These are phyloP conservation scores for Tylopilus plumbeoviolaceoides DNA, from an alignment of 768 basidiomycete genomes.

Conservation along the genomic window DNA sequence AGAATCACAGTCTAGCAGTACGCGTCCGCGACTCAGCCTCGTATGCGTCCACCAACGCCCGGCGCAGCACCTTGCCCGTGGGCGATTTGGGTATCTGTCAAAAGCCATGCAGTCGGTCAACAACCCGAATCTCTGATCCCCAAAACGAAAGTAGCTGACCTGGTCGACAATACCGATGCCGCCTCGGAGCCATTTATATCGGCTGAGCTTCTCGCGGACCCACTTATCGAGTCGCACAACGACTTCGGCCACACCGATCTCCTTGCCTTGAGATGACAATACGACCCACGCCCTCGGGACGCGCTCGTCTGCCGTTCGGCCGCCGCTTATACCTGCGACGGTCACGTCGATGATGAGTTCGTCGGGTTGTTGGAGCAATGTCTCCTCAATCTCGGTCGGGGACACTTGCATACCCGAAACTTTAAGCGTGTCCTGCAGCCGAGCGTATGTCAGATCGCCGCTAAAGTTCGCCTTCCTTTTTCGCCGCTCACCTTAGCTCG, in stretches of 20 bases:
- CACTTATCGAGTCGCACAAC: conserved; percentile 52
- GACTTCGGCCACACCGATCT: conserved; percentile 39
- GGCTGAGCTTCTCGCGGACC: conserved; percentile 60
- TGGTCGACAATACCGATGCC: conserved; percentile 62
- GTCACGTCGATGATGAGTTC: conserved; percentile 59
- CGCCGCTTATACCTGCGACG: conserved; percentile 73
- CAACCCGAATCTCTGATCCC: not conserved
- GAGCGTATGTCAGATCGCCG: not conserved
- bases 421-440: conserved; percentile 69
- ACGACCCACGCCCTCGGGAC: conserved; percentile 79
- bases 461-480: not conserved
- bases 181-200: conserved; percentile 73
- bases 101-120: not conserved
- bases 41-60: conserved; percentile 56
- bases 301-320: conserved; percentile 67
- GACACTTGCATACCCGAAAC: conserved; percentile 79
- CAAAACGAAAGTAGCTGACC: conserved; percentile 36
- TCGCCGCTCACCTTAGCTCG: conserved; percentile 55
- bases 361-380: conserved; percentile 57
- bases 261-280: conserved; percentile 51
- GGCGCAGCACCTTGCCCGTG: conserved; percentile 67
- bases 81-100: conserved; percentile 66
- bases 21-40: conserved; percentile 32
- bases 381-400: conserved; percentile 72
- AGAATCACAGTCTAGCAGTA: conserved; percentile 23